Conservation (phyloP, 2,329 filamentous ascomycete genomes). For the Coniochaeta hoffmannii region DNA sequence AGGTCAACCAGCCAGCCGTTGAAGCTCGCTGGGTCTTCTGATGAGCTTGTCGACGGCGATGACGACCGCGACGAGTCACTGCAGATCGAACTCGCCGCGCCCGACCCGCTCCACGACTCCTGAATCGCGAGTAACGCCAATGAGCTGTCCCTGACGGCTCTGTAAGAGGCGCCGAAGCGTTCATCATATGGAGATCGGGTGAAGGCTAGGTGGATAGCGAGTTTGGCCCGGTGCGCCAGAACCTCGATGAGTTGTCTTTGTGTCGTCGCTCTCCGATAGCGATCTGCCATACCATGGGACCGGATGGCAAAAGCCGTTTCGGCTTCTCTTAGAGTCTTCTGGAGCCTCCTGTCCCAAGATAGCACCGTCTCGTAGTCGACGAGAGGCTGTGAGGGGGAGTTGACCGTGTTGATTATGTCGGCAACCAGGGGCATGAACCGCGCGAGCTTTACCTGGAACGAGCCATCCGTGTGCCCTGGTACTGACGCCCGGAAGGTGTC, state of each 20-base stretch:
- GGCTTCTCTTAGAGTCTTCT: constrained; percentile 10
- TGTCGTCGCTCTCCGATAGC: background rate
- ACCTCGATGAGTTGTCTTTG: constrained; percentile 1
- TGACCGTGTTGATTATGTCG: constrained; percentile 13
- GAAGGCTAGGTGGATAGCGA: constrained; percentile 3
- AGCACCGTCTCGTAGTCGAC: constrained; percentile 27
- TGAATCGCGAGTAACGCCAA: constrained; percentile 15
- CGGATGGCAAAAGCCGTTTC: constrained; percentile 4
- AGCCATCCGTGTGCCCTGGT: constrained; percentile 10
- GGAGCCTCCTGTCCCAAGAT: constrained; percentile 28
- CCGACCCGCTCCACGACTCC: constrained; percentile 7
- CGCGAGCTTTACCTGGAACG: constrained; percentile 14
- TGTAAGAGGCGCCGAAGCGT: background rate
- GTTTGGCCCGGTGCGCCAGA: background rate
- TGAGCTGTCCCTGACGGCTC: constrained; percentile 6
- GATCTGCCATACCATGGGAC: background rate
- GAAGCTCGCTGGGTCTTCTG: background rate
- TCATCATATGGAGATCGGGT: background rate
- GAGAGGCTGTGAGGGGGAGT: constrained; percentile 14
- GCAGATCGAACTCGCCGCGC: background rate
- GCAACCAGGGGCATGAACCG: constrained; percentile 12
- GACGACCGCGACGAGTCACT: constrained; percentile 3
- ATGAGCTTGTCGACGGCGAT: constrained; percentile 4
- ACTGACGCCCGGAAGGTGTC: constrained; percentile 4
- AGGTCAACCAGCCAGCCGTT: constrained; percentile 15